These are phyloP conservation scores for Triticum monococcum DNA, from an alignment of 176 grass and related monocot species.

Conservation along the genomic window DNA sequence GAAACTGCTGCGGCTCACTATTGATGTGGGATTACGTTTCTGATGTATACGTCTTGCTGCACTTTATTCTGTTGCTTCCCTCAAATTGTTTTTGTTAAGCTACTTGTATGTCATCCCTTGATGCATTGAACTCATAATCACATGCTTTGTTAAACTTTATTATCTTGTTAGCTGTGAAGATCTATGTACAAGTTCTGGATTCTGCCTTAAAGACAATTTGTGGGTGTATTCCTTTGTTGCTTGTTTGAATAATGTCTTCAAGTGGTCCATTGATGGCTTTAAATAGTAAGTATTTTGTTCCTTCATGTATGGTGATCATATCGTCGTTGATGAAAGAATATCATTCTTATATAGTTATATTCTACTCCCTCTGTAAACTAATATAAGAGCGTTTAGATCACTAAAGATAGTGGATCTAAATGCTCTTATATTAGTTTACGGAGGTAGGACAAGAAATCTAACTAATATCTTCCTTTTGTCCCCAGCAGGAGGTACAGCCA, in stretches of 20 bases:
- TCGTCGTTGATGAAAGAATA: not conserved
- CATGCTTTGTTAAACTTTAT: not conserved
- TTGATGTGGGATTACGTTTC: not conserved
- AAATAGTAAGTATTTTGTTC: not conserved
- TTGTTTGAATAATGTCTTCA: not conserved
- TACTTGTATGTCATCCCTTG: not conserved
- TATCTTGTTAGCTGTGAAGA: not conserved
- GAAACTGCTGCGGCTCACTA: not conserved
- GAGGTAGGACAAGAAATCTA: not conserved
- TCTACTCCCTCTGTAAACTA: too few relatives aligned
- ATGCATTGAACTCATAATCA: not conserved
- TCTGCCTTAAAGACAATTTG: not conserved
- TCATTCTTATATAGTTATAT: too few relatives aligned
- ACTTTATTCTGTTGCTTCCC: not conserved
- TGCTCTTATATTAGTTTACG: too few relatives aligned
- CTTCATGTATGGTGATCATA: not conserved
- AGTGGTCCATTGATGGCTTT: not conserved
- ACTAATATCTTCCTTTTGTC: not conserved
- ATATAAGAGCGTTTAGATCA: too few relatives aligned
- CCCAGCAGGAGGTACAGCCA: slow-evolving; percentile 41
- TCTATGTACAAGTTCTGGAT: not conserved
- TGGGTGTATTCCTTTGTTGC: not conserved
- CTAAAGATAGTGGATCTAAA: too few relatives aligned
- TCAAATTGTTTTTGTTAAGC: not conserved
- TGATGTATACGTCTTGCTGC: not conserved